Evolutionary conservation across 345 rosid genomes (phyloP), one percentile per base, ranked within the genome.

Genomic region (Melastoma malabathricum): DNA sequence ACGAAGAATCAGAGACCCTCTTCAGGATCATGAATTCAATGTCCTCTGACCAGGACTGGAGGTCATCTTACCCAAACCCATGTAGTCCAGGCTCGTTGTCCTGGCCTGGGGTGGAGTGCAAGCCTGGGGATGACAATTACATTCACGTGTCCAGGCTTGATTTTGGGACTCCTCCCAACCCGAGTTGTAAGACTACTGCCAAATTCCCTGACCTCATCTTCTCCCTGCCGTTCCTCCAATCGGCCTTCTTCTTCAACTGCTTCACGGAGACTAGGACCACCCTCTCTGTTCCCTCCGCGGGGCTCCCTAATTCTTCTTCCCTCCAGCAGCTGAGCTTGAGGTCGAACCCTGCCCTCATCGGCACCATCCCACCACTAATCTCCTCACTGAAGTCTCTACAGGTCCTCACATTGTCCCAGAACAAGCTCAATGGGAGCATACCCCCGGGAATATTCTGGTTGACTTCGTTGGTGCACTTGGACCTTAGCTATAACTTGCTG

Each of bases 101-200:
- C 48, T 89, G 97, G 95, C 80, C 76, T 43, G 97, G 97, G 13
- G 57, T 89, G 18, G 89, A 83, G 55, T 85, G 95, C 65, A 77
- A 66, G 64, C 65, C 72, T 4, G 97, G 82, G 43, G 50, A 61
- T 22, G 97, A 81, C 54, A 74, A 69, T 19, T 63, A 60, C 58
- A 61, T 75, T 8, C 95, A 89, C 63, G 93, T 85, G 64, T 77
- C 93, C 2, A 60, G 89, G 55, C 95, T 89, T 47, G 84, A 85
- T 54, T 89, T 85, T 46, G 97, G 97, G 19, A 64, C 75, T 8
- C 23, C 47, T 5, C 89, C 93, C 5, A 73, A 79, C 69, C 95
- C 95, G 23, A 65, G 81, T 48, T 85, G 97, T 68, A 75, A 71
- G 65, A 22, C 50, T 25, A 66, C 81, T 0, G 81, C 97, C 48